These are phyloP conservation scores for Trypanosoma lewisi DNA, from an alignment of 208 protist species.

Conservation along the genomic window DNA sequence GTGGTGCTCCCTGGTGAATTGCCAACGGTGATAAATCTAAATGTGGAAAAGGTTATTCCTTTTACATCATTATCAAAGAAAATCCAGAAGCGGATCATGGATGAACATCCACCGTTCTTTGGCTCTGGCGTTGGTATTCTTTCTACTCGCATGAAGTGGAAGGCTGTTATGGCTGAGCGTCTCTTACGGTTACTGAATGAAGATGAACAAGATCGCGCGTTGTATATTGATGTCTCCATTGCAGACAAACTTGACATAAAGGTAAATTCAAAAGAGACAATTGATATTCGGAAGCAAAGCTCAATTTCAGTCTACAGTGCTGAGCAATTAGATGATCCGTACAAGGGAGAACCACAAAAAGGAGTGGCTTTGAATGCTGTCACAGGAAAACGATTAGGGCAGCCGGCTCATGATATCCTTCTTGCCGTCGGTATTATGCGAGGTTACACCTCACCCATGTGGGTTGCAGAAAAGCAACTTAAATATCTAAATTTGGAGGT, in stretches of 20 bases:
- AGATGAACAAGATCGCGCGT: slow-evolving; percentile 65
- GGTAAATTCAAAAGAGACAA: slow-evolving; percentile 48
- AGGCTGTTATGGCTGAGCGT: slow-evolving; percentile 69
- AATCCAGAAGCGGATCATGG: slow-evolving; percentile 67
- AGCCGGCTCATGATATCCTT: slow-evolving; percentile 88
- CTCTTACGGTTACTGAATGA: slow-evolving; percentile 70
- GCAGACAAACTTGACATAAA: slow-evolving; percentile 48
- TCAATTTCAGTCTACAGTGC: slow-evolving; percentile 81
- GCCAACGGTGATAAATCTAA: slow-evolving; percentile 64
- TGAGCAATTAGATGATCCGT: slow-evolving; percentile 84
- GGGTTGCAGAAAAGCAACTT: slow-evolving; percentile 75
- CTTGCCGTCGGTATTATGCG: slow-evolving; percentile 80
- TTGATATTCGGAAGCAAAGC: slow-evolving; percentile 76
- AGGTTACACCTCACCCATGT: slow-evolving; percentile 88
- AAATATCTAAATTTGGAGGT: slow-evolving; percentile 84
- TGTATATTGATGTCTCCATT: slow-evolving; percentile 75
- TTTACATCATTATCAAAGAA: slow-evolving; percentile 49
- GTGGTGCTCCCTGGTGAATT: slow-evolving; percentile 62
- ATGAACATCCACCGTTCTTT: slow-evolving; percentile 87
- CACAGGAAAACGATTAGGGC: slow-evolving; percentile 82
- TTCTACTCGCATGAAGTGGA: slow-evolving; percentile 82
- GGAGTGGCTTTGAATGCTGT: slow-evolving; percentile 77
- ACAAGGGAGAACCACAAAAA: slow-evolving; percentile 80
- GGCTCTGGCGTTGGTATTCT: slow-evolving; percentile 86
- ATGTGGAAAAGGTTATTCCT: slow-evolving; percentile 79